Base-by-base conservation (phyloP, 2,329 filamentous ascomycete genomes). In the Aureobasidium namibiae region DNA sequence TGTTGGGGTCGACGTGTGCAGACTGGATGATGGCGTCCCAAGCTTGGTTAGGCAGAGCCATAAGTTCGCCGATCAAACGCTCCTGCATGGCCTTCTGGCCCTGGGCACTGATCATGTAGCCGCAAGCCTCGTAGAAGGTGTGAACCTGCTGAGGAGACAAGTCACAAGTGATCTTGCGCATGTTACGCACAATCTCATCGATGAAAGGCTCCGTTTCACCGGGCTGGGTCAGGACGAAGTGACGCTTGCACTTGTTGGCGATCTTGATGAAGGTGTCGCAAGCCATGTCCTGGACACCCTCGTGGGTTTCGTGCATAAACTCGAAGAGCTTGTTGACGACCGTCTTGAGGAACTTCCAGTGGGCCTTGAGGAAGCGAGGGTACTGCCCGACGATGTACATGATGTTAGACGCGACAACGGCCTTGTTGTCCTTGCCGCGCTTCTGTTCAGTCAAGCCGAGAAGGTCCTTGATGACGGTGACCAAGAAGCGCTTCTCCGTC, bases 361-460 rank as follows among this genome's bases (percentile, higher is more conserved):
- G 94, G 1, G 94, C 94, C 78, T 99, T 99, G 68, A 99, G 78
- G 78, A 99, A 99, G 21, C 94, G 89, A 38, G 94, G 94, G 71
- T 99, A 99, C 72, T 99, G 94, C 61, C 94, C 94, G 62, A 99
- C 94, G 76, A 99, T 99, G 73, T 99, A 99, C 94, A 99, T 99
- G 70, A 99, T 99, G 77, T 99, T 99, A 76, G 90, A 96, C 63
- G 94, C 94, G 41, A 99, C 94, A 10, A 99, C 94, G 13, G 94
- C 94, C 74, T 99, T 99, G 82, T 99, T 99, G 78, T 99, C 94
- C 70, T 99, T 99, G 63, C 94, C 94, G 57, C 95, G 89, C 79
- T 99, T 99, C 92, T 96, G 96, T 74, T 99, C 94, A 0, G 94
- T 99, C 59, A 99, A 80, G 1, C 94, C 95, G 29, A 99, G 84